Evolutionary conservation across 768 basidiomycete species (phyloP), one percentile per base, ranked within the genome.

Genomic region (Tulasnella calospora): DNA sequence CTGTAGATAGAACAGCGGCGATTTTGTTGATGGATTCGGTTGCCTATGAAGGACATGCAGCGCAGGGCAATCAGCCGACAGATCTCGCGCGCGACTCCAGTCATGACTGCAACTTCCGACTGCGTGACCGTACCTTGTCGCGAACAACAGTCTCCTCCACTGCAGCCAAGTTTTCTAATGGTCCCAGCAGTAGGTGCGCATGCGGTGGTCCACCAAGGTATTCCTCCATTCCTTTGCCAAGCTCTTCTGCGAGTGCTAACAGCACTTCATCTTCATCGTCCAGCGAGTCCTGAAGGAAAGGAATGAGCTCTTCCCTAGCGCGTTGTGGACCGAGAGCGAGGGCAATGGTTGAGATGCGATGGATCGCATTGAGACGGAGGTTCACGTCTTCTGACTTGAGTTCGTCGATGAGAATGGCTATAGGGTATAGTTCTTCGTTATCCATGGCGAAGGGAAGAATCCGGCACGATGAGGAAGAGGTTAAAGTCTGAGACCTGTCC

Each of bases 221-320:
- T 80, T 99, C 94, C 82, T 95, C 92, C 81, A 99, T 97, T 83
- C 89, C 91, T 83, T 89, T 89, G 57, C 98, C 98, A 30, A 99
- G 86, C 83, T 99, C 98, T 81, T 99, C 97, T 27, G 97, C 95
- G 73, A 99, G 87, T 7, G 96, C 97, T 69, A 99, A 88, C 57
- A 99, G 87, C 40, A 99, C 96, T 83, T 99, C 98, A 84, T 99
- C 98, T 85, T 99, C 98, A 83, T 99, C 98, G 84, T 99, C 98
- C 81, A 99, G 91, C n/a, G 95, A 96, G 83, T 99, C 97, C 86
- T 96, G 95, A 76, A 99, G 90, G 87, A 99, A 99, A 1, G 96
- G 94, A 80, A 99, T 90, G 81, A 99, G 90, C 84, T 99, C 98
- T 77, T 95, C 93, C 80, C 97, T 90, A 35, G 96, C 94, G 81